Evolutionary conservation across 805 yeast genomes (phyloP).

Genomic region (Saccharomycopsis vini): DNA sequence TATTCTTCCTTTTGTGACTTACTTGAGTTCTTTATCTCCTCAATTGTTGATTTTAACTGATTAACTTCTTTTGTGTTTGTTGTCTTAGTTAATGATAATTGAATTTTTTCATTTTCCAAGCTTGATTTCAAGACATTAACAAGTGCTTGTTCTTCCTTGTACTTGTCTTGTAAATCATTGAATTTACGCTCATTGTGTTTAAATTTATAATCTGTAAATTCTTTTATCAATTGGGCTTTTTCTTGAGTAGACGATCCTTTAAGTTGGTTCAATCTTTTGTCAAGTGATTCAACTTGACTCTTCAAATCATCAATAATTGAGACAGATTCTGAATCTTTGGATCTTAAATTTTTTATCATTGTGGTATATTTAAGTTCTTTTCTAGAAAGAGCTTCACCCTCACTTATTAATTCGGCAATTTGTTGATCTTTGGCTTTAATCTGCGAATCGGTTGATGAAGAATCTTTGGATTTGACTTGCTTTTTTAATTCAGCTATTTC

Average conservation of each 20-base stretch:
- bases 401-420: slow-evolving; percentile 58
- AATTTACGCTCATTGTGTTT: slow-evolving; percentile 17
- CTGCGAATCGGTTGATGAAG: slow-evolving; percentile 25
- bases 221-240: slow-evolving; percentile 1
- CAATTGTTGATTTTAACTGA: slow-evolving; percentile 25
- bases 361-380: slow-evolving; percentile 64
- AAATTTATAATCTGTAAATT: slow-evolving; percentile 21
- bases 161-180: slow-evolving; percentile 8
- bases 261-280: slow-evolving; percentile 21
- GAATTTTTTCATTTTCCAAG: slow-evolving; percentile 22
- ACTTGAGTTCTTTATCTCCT: slow-evolving; percentile 23
- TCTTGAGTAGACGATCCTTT: slow-evolving; percentile 1
- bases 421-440: slow-evolving; percentile 42
- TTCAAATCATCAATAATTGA: too few relatives aligned
- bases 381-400: slow-evolving; percentile 64
- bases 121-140: slow-evolving; percentile 24
- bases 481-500: too few relatives aligned
- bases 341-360: slow-evolving; percentile 52
- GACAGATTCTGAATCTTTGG: slow-evolving; percentile 34
- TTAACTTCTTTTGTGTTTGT: slow-evolving; percentile 24
- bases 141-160: not conserved
- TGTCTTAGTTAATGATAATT: slow-evolving; percentile 18
- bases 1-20: slow-evolving; percentile 26
- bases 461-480: slow-evolving; percentile 13
- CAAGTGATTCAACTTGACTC: slow-evolving; percentile 29